These are phyloP conservation scores for Entomortierella lignicola DNA, from an alignment of 192 early-diverging fungal species.

Conservation along the genomic window DNA sequence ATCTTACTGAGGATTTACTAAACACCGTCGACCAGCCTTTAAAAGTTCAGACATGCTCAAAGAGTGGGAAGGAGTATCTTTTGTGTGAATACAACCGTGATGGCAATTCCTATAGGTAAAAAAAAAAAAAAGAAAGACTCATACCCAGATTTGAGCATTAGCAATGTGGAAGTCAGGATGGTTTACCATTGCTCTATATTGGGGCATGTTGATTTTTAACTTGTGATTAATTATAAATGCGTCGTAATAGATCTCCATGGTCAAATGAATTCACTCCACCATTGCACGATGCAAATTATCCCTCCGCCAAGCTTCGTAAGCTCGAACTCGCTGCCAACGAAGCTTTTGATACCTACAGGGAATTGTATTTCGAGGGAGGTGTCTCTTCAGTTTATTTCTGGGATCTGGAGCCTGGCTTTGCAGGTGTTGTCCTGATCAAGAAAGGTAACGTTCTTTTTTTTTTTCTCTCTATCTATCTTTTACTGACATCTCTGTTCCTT, in stretches of 20 bases:
- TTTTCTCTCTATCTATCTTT: neutral
- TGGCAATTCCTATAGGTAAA: slow-evolving; percentile 89
- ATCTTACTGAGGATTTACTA: slow-evolving; percentile 91
- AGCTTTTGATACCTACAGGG: slow-evolving; percentile 96
- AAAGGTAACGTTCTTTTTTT: slow-evolving; percentile 73
- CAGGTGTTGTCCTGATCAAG: slow-evolving; percentile 94
- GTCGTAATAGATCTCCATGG: slow-evolving; percentile 87
- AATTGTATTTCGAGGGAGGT: slow-evolving; percentile 96
- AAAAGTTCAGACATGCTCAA: slow-evolving; percentile 74
- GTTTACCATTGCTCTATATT: too few species aligned
- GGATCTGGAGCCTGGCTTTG: slow-evolving; percentile 90
- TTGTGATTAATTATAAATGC: neutral
- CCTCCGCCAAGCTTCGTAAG: slow-evolving; percentile 84
- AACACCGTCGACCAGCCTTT: slow-evolving; percentile 95
- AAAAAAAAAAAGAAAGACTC: too few species aligned
- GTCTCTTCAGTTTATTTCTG: slow-evolving; percentile 98
- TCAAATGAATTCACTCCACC: slow-evolving; percentile 94
- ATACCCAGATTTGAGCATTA: too few species aligned
- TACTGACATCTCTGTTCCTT: neutral
- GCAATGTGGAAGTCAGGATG: too few species aligned
- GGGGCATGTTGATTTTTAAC: too few species aligned
- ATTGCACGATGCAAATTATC: slow-evolving; percentile 79
- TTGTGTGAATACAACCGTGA: slow-evolving; percentile 98
- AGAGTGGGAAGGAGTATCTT: slow-evolving; percentile 85
- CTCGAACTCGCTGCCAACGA: slow-evolving; percentile 94